phyloP scores from a whole-genome alignment of 106 monocot genomes.

The Vanilla planifolia region DNA sequence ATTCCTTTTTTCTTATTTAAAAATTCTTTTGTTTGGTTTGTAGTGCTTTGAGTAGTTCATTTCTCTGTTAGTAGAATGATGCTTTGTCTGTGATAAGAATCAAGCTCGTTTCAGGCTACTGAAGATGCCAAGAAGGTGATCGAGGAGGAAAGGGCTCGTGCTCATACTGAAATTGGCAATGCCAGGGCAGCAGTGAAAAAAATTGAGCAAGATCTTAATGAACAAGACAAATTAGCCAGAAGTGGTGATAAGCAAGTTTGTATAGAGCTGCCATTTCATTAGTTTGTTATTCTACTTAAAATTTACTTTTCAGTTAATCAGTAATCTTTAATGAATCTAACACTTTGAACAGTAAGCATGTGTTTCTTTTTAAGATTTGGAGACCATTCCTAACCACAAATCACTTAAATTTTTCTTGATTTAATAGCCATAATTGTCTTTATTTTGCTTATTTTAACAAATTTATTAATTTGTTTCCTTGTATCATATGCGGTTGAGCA shows the following conservation, averaged over 20 bases:
- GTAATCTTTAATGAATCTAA: background rate
- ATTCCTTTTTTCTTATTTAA: background rate
- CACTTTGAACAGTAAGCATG: background rate
- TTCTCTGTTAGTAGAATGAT: background rate
- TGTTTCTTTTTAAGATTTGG: background rate
- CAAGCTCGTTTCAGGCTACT: conserved; percentile 44
- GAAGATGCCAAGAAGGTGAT: conserved; percentile 86
- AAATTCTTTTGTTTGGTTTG: background rate
- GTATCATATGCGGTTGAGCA: background rate
- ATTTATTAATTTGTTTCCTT: background rate
- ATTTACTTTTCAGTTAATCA: conserved; percentile 1
- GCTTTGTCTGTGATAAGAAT: background rate
- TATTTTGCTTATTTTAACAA: background rate
- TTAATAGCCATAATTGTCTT: background rate
- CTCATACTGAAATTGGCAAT: conserved; percentile 76
- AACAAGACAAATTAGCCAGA: conserved; percentile 45
- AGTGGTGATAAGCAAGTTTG: conserved; percentile 48
- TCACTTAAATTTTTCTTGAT: background rate
- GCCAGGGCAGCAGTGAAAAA: conserved; percentile 62
- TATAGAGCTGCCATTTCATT: background rate
- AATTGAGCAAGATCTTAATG: conserved; percentile 61
- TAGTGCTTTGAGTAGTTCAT: background rate
- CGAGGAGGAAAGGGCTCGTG: conserved; percentile 73
- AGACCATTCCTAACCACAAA: background rate
- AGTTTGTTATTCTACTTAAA: background rate